Conservation (phyloP, 2,329 filamentous ascomycete species). For the Penicillium corylophilum region DNA sequence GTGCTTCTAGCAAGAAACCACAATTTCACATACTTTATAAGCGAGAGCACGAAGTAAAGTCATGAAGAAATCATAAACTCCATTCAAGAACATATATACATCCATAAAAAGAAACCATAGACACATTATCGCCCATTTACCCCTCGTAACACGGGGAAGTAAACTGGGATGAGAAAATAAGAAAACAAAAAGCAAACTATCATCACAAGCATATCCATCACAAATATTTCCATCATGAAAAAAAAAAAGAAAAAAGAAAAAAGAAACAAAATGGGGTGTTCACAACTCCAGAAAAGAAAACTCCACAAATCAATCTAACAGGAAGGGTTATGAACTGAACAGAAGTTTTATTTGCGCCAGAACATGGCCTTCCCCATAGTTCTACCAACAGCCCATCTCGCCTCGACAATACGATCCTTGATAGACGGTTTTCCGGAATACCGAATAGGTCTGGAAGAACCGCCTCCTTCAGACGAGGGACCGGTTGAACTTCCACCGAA, state of each 20-base stretch:
- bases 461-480: constrained; percentile 17
- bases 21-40: too few relatives aligned
- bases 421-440: constrained; percentile 36
- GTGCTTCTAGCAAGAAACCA: too few relatives aligned
- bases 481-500: constrained; percentile 8
- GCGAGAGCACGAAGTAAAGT: background rate
- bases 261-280: background rate
- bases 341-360: constrained; percentile 41
- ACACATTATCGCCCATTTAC: background rate
- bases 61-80: background rate
- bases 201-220: constrained; percentile 9
- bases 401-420: constrained; percentile 37
- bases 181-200: background rate
- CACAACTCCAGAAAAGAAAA: constrained; percentile 6
- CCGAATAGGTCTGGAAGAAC: constrained; percentile 20
- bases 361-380: constrained; percentile 38
- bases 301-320: background rate
- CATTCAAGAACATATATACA: background rate
- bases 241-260: constrained; percentile 5
- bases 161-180: background rate
- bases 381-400: constrained; percentile 35
- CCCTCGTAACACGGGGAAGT: background rate
- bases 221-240: constrained; percentile 26
- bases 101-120: background rate
- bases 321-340: too few relatives aligned